A percentile compares a stretch with the other conserved stretches of the same genome.
Conservation (phyloP, 805 yeast genomes). For the Cyberlindnera subsufficiens region DNA sequence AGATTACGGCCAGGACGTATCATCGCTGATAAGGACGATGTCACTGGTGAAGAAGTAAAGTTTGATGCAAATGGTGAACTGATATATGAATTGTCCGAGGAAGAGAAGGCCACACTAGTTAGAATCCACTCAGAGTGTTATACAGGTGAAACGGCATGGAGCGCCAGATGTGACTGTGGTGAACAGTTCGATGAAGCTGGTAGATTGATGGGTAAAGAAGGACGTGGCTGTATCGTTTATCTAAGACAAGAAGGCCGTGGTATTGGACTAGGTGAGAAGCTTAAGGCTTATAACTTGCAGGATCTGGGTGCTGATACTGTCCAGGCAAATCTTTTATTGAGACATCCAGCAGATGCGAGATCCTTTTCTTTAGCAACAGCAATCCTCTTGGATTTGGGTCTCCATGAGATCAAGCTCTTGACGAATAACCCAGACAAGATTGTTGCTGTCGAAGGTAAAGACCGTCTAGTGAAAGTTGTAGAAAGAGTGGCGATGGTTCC, state of each 20-base stretch:
- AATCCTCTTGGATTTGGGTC: slow-evolving; percentile 76
- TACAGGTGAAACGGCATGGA: slow-evolving; percentile 99
- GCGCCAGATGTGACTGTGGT: slow-evolving; percentile 98
- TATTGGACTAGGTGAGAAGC: slow-evolving; percentile 94
- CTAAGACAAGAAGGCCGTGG: slow-evolving; percentile 98
- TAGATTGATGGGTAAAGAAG: slow-evolving; percentile 76
- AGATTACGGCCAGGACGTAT: slow-evolving; percentile 81
- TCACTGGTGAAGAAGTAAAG: slow-evolving; percentile 29
- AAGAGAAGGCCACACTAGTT: slow-evolving; percentile 52
- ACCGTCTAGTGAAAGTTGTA: slow-evolving; percentile 64
- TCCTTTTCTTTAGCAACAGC: slow-evolving; percentile 93
- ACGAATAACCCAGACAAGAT: slow-evolving; percentile 97
- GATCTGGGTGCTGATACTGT: slow-evolving; percentile 99
- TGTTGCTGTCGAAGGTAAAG: slow-evolving; percentile 86
- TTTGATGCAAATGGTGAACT: slow-evolving; percentile 37
- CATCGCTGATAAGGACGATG: slow-evolving; percentile 57
- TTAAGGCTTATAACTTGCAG: slow-evolving; percentile 94
- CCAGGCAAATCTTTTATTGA: slow-evolving; percentile 83
- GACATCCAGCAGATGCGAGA: slow-evolving; percentile 98
- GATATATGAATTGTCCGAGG: slow-evolving; percentile 12
- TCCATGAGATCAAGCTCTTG: slow-evolving; percentile 63
- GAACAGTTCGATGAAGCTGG: slow-evolving; percentile 99
- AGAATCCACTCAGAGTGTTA: slow-evolving; percentile 96
- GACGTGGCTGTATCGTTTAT: slow-evolving; percentile 92
- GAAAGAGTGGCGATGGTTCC: slow-evolving; percentile 98